A percentile compares a stretch with the other conserved stretches of the same genome.
These are phyloP conservation scores for Penicillium canariense DNA, from an alignment of 495 filamentous ascomycete species.

Conservation along the genomic window DNA sequence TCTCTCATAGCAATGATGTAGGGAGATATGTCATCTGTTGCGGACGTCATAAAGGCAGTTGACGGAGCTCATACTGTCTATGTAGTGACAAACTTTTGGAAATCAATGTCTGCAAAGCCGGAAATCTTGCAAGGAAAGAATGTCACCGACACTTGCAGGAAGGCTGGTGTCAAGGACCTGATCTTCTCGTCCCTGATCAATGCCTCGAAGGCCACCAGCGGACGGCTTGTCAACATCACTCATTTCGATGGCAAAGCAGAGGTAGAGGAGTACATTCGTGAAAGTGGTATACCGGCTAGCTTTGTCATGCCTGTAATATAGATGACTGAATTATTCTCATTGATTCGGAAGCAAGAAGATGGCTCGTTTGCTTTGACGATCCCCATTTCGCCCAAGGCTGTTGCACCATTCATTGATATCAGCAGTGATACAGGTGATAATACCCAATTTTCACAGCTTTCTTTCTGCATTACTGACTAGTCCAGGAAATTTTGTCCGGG, in stretches of 20 bases:
- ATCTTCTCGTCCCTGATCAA: background rate
- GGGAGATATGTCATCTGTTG: background rate
- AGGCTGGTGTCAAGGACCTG: background rate
- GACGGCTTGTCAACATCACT: background rate
- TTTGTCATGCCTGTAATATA: slow-evolving; percentile 2
- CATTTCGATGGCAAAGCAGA: slow-evolving; percentile 5
- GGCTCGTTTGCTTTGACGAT: background rate
- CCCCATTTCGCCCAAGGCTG: background rate
- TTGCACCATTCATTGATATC: background rate
- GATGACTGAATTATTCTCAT: background rate
- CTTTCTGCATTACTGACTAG: background rate
- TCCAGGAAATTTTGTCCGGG: background rate
- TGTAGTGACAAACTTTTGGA: slow-evolving; percentile 3
- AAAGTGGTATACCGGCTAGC: background rate
- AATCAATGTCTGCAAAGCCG: background rate
- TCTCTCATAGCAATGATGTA: background rate
- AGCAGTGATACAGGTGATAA: background rate
- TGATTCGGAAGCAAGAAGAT: background rate
- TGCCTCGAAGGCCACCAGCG: background rate
- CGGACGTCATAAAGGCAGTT: background rate
- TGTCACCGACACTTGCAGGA: background rate
- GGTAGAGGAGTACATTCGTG: slow-evolving; percentile 1
- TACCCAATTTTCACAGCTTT: background rate
- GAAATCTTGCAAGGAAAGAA: background rate
- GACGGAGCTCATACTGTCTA: background rate